Evolutionary conservation across 441 rosid species (phyloP).

Genomic region (Kokia cookei): DNA sequence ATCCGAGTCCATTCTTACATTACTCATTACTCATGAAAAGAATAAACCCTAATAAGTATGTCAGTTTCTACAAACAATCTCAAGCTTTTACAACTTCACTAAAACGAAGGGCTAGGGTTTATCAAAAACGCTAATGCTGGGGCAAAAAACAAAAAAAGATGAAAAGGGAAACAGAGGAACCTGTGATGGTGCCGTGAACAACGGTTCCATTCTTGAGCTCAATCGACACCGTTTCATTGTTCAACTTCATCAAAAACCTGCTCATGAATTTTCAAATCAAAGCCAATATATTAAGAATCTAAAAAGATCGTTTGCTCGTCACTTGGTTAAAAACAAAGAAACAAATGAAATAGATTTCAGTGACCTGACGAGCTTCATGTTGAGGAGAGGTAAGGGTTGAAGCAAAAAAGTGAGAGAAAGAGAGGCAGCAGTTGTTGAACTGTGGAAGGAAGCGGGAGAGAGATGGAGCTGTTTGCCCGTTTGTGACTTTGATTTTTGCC

Average conservation of each 20-base stretch:
- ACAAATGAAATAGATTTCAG: background rate
- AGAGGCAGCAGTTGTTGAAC: background rate
- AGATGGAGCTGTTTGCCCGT: background rate
- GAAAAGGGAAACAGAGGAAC: constrained; percentile 20
- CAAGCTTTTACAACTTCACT: background rate
- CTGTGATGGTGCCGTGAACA: constrained; percentile 93
- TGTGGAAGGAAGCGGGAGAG: background rate
- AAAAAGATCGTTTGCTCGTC: background rate
- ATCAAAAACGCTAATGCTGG: constrained; percentile 26
- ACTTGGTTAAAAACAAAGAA: background rate
- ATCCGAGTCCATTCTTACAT: background rate
- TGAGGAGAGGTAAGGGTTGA: constrained; percentile 23
- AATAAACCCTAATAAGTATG: background rate
- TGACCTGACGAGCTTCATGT: constrained; percentile 88
- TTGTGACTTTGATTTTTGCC: too few species aligned
- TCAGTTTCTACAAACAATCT: background rate
- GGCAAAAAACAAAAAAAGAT: background rate
- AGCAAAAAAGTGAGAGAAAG: background rate
- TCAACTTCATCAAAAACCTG: constrained; percentile 98
- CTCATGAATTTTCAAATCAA: background rate
- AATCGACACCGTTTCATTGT: constrained; percentile 93
- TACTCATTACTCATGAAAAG: background rate
- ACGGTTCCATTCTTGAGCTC: constrained; percentile 95
- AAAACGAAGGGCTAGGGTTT: constrained; percentile 11
- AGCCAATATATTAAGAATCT: background rate